phyloP scores from a whole-genome alignment of 2,329 filamentous ascomycete genomes.

The Colletotrichum euphorbiae region DNA sequence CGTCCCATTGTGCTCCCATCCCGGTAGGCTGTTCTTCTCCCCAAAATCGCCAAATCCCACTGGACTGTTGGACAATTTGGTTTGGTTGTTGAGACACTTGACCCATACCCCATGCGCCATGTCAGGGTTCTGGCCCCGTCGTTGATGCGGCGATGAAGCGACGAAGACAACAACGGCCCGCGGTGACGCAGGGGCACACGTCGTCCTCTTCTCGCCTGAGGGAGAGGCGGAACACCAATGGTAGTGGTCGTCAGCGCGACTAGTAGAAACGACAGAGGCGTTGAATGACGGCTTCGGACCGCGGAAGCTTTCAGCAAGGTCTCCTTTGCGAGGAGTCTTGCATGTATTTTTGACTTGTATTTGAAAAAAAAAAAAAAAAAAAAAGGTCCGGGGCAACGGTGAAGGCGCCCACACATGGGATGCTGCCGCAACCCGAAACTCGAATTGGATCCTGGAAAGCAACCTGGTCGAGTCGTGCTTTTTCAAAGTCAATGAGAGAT shows the following conservation, averaged over 20 bases:
- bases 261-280: constrained; percentile 21
- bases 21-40: constrained; percentile 28
- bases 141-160: constrained; percentile 36
- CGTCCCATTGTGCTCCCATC: constrained; percentile 25
- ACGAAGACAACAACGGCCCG: constrained; percentile 25
- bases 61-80: constrained; percentile 30
- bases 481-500: background rate
- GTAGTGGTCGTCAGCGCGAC: constrained; percentile 16
- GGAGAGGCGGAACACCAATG: background rate
- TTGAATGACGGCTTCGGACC: constrained; percentile 10
- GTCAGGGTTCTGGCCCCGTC: constrained; percentile 23
- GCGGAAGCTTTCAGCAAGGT: constrained; percentile 22
- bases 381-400: constrained; percentile 12
- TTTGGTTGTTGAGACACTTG: constrained; percentile 34
- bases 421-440: constrained; percentile 27
- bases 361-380: background rate
- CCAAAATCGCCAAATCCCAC: constrained; percentile 22
- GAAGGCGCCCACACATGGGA: constrained; percentile 8
- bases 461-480: constrained; percentile 14
- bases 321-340: constrained; percentile 28
- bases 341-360: constrained; percentile 1
- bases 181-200: constrained; percentile 24
- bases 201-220: constrained; percentile 13
- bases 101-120: constrained; percentile 23
- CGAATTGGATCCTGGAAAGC: constrained; percentile 8